A percentile compares a stretch with the other conserved stretches of the same genome.
Conservation (phyloP, 129 eudicot species). For the Pittosporum tobira region DNA sequence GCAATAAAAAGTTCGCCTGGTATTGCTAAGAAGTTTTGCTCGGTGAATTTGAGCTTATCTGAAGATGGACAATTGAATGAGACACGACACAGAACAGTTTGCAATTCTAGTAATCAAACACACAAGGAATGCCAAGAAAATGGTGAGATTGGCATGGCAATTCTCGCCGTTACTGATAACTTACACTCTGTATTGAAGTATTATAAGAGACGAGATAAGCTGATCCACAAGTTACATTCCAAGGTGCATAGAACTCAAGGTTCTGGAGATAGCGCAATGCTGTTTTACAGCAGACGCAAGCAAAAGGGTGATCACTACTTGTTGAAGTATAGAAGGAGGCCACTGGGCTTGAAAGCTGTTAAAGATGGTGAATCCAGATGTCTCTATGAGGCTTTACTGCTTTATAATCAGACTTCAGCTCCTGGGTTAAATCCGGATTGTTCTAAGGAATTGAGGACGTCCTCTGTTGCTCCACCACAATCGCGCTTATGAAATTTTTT, state of each 20-base stretch:
- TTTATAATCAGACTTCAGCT: constrained; percentile 13
- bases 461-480: constrained; percentile 21
- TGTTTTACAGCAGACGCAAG: constrained; percentile 7
- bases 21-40: constrained; percentile 26
- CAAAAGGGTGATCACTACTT: constrained; percentile 23
- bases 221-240: not conserved
- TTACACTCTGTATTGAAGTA: not conserved
- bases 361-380: constrained; percentile 18
- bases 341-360: constrained; percentile 15
- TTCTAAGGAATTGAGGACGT: constrained; percentile 17
- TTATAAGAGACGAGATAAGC: constrained; percentile 8
- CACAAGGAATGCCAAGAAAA: constrained; percentile 21
- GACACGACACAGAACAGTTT: constrained; percentile 5
- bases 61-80: constrained; percentile 6
- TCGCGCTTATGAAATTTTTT: constrained; percentile 8
- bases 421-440: constrained; percentile 14
- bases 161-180: not conserved
- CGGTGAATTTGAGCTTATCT: constrained; percentile 18
- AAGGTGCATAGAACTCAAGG: not conserved
- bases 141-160: constrained; percentile 10
- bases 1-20: constrained; percentile 68
- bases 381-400: constrained; percentile 10
- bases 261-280: not conserved
- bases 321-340: constrained; percentile 45
- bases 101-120: constrained; percentile 8